Evolutionary conservation across 1,284 basidiomycete species (phyloP).

Genomic region (Trichosporon faecale): DNA sequence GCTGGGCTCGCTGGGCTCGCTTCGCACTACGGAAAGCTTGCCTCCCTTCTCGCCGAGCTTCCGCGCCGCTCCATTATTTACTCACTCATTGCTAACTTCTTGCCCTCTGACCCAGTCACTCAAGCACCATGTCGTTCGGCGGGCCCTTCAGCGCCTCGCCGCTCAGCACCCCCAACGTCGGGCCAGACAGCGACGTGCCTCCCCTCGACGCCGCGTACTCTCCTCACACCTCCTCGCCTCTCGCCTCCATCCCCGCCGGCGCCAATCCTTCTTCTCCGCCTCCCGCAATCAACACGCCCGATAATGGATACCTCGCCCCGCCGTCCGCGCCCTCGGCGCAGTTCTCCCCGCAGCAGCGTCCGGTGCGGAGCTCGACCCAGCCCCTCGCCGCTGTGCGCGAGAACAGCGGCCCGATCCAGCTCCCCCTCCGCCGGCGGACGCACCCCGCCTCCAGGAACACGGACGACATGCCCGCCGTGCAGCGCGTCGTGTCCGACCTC

Average conservation of each 20-base stretch:
- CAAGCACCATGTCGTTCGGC: neutral
- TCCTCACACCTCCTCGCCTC: neutral
- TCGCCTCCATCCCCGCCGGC: neutral
- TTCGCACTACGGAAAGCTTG: neutral
- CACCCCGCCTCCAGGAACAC: neutral
- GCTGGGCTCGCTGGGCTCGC: neutral
- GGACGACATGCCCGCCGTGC: slow-evolving; percentile 17
- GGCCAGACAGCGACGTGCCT: neutral
- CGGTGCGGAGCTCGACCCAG: neutral
- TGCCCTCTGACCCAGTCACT: neutral
- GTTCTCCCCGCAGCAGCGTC: neutral
- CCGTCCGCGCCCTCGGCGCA: neutral
- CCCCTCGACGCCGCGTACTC: neutral
- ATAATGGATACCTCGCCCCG: neutral
- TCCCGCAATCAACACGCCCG: neutral
- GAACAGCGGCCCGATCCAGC: neutral
- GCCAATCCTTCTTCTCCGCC: neutral
- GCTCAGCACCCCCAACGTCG: neutral
- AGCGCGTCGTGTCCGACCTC: slow-evolving; percentile 45
- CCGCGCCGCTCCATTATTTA: neutral
- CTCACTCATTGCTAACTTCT: neutral
- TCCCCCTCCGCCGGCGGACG: neutral
- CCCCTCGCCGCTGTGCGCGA: neutral
- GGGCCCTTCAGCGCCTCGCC: neutral
- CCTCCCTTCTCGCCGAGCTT: neutral